phyloP scores from a whole-genome alignment of 305 asterid genomes.

The Fraxinus floribunda region DNA sequence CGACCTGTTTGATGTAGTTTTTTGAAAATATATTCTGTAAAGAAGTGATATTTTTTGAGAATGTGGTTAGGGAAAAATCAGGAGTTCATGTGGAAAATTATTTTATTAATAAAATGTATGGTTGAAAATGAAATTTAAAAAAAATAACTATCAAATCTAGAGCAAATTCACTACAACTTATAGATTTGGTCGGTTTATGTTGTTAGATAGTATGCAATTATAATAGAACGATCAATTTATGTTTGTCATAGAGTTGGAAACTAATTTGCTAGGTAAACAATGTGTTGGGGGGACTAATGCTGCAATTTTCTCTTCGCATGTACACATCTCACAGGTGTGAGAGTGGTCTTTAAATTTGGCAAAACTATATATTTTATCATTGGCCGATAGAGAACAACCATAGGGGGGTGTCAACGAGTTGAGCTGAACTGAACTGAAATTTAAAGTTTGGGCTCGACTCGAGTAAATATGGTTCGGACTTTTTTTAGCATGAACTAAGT shows the following conservation, averaged over 20 bases:
- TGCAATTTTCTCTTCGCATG: neutral
- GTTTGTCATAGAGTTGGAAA: neutral
- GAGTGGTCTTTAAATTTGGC: neutral
- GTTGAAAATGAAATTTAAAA: too few relatives aligned
- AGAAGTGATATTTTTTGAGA: neutral
- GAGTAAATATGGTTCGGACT: too few relatives aligned
- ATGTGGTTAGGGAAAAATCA: too few relatives aligned
- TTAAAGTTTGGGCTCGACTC: too few relatives aligned
- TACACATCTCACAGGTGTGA: neutral
- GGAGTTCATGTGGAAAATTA: too few relatives aligned
- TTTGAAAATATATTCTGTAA: too few relatives aligned
- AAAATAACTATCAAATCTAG: neutral
- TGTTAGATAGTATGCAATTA: neutral
- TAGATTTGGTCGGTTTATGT: neutral
- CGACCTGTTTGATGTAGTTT: neutral
- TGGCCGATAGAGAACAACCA: neutral
- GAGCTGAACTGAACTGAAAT: too few relatives aligned
- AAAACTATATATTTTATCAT: neutral
- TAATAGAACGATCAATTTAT: neutral
- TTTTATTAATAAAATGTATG: too few relatives aligned
- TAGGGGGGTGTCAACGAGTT: too few relatives aligned
- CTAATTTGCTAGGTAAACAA: neutral
- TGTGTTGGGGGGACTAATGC: neutral
- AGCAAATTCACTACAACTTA: neutral
- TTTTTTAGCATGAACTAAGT: too few relatives aligned